Conservation (phyloP, 1,139 yeast species). For the Kodamaea arcana region DNA sequence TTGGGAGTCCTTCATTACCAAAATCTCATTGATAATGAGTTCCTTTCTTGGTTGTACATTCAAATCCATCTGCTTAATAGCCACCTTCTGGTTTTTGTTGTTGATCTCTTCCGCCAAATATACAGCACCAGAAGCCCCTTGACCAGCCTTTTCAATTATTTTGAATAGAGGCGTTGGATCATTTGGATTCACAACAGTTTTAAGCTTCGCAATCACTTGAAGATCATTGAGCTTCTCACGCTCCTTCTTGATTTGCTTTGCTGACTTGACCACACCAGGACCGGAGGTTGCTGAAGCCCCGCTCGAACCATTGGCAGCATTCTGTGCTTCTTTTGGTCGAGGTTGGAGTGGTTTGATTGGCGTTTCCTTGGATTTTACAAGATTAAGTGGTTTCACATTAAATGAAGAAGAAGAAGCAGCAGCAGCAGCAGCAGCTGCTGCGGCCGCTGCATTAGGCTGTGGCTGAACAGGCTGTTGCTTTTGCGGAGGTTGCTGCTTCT, state of each 20-base stretch:
- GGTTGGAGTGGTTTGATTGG: slow-evolving; percentile 21
- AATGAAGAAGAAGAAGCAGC: background rate
- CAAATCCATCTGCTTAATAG: slow-evolving; percentile 93
- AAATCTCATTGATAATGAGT: slow-evolving; percentile 60
- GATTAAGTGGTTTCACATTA: slow-evolving; percentile 6
- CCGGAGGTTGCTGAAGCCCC: too few species aligned
- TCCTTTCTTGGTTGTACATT: slow-evolving; percentile 94
- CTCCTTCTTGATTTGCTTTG: slow-evolving; percentile 52
- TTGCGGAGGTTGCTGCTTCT: background rate
- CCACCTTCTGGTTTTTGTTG: slow-evolving; percentile 48
- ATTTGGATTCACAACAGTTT: slow-evolving; percentile 73
- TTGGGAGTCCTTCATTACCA: slow-evolving; percentile 48
- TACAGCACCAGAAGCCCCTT: slow-evolving; percentile 97
- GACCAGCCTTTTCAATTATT: slow-evolving; percentile 95
- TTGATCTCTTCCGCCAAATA: slow-evolving; percentile 69
- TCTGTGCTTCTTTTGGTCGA: slow-evolving; percentile 12
- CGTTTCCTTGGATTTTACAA: slow-evolving; percentile 11
- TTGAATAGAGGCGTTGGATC: slow-evolving; percentile 86
- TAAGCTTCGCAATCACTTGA: slow-evolving; percentile 79
- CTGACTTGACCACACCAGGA: slow-evolving; percentile 29
- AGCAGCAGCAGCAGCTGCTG: slow-evolving; percentile 7
- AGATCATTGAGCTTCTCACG: slow-evolving; percentile 77
- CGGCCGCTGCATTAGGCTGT: slow-evolving; percentile 6
- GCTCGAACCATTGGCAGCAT: too few species aligned
- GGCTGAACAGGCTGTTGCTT: background rate